Conservation (phyloP, 2,329 filamentous ascomycete species). For the Pleoardoris graminearum region DNA sequence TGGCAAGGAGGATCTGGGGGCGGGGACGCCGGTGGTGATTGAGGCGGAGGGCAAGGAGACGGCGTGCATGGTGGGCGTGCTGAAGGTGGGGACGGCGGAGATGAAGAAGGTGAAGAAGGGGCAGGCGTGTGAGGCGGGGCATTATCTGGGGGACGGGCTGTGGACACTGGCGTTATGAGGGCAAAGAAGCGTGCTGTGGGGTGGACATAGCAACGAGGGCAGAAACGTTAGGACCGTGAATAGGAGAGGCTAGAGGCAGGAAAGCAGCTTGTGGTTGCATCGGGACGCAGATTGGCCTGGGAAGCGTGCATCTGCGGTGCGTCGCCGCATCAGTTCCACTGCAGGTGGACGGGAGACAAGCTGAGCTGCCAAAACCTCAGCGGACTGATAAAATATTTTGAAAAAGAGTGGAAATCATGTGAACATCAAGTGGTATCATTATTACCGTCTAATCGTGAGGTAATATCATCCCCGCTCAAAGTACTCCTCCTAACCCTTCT, state of each 20-base stretch:
- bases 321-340: too few relatives aligned
- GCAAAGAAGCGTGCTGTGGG: neutral
- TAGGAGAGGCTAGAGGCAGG: neutral
- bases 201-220: neutral
- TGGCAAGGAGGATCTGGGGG: slow-evolving; percentile 68
- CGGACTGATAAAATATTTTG: too few relatives aligned
- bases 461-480: neutral
- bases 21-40: slow-evolving; percentile 84
- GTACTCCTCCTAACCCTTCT: neutral
- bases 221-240: neutral
- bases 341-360: too few relatives aligned
- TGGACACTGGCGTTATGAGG: slow-evolving; percentile 70
- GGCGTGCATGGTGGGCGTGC: slow-evolving; percentile 81
- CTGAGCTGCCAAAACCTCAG: too few relatives aligned
- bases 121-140: slow-evolving; percentile 87
- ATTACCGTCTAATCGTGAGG: slow-evolving; percentile 8
- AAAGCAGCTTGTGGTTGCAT: too few relatives aligned
- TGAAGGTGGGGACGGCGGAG: slow-evolving; percentile 85
- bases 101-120: slow-evolving; percentile 95
- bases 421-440: slow-evolving; percentile 16
- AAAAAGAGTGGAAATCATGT: neutral
- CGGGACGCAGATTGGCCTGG: too few relatives aligned
- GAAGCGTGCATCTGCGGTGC: neutral
- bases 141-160: slow-evolving; percentile 91
- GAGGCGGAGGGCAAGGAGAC: slow-evolving; percentile 92